Conservation (phyloP, 768 basidiomycete species). For the Naganishia randhawae region DNA sequence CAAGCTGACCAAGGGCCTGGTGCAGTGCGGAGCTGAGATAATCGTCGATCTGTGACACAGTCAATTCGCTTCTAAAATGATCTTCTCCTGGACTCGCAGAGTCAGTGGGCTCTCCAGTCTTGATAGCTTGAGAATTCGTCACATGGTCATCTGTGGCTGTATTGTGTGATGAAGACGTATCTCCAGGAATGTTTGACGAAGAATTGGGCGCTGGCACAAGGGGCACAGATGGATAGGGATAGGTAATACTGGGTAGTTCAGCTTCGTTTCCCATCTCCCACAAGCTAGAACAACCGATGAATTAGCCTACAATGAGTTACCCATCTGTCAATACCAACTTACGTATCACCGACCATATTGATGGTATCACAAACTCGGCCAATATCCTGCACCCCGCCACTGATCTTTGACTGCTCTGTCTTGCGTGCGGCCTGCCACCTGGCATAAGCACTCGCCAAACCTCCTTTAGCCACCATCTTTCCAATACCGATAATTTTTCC, state of each 20-base stretch:
- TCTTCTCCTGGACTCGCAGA: no score
- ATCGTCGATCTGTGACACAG: conserved; percentile 20
- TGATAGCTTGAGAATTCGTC: no score
- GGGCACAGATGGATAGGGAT: conserved; percentile 32
- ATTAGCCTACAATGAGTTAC: neutral
- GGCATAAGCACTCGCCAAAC: conserved; percentile 43
- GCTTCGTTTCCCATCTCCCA: conserved; percentile 45
- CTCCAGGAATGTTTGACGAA: neutral
- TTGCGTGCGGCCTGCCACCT: conserved; percentile 27
- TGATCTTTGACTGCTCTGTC: conserved; percentile 28
- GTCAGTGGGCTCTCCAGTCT: neutral
- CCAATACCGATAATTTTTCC: conserved; percentile 42
- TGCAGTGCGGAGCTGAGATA: conserved; percentile 33
- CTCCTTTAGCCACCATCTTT: conserved; percentile 39
- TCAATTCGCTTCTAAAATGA: neutral
- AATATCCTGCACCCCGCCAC: conserved; percentile 38
- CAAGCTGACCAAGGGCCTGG: conserved; percentile 50
- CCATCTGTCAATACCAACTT: conserved; percentile 18
- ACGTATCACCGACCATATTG: conserved; percentile 47
- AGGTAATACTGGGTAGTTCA: conserved; percentile 28
- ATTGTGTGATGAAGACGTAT: neutral
- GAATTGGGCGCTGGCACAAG: conserved; percentile 30
- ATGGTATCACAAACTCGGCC: conserved; percentile 45
- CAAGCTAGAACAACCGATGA: conserved; percentile 30
- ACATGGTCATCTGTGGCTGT: neutral